phyloP scores from a whole-genome alignment of 768 basidiomycete genomes.

The Coprinopsis cinerea region DNA sequence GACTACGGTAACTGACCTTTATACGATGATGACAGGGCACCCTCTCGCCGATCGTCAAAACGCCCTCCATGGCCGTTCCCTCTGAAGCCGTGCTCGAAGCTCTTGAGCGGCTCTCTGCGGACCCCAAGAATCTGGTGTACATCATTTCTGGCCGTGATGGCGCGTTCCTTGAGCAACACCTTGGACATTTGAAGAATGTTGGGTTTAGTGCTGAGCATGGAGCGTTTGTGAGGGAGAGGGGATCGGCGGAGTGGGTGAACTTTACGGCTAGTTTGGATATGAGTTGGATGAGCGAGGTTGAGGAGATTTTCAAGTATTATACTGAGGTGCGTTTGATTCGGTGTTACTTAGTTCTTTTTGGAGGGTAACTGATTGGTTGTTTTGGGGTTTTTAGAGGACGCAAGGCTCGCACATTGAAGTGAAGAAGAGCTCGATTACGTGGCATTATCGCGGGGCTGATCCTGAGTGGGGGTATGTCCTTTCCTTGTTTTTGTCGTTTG shows the following conservation, averaged over 20 bases:
- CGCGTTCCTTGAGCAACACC: constrained; percentile 85
- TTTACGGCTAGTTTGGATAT: constrained; percentile 93
- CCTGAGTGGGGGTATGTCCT: constrained; percentile 88
- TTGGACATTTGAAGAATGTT: constrained; percentile 75
- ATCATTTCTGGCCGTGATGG: constrained; percentile 97
- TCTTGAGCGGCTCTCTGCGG: constrained; percentile 62
- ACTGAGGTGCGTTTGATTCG: constrained; percentile 58
- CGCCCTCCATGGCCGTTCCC: constrained; percentile 82
- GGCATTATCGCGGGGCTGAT: constrained; percentile 92
- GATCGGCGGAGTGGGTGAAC: constrained; percentile 65
- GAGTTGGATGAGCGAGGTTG: constrained; percentile 95
- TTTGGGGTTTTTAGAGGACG: constrained; percentile 62
- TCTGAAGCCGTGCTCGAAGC: constrained; percentile 68
- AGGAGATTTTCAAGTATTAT: constrained; percentile 94
- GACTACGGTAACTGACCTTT: no score
- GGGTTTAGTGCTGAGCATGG: constrained; percentile 98
- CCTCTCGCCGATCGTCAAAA: constrained; percentile 94
- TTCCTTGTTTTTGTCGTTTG: background rate
- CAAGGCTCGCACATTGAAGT: constrained; percentile 94
- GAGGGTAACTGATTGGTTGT: constrained; percentile 11
- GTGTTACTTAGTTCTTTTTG: background rate
- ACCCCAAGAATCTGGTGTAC: constrained; percentile 89
- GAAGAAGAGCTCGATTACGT: constrained; percentile 97
- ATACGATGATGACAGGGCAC: no score
- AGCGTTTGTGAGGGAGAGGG: constrained; percentile 79